Evolutionary conservation across 2,329 filamentous ascomycete species (phyloP).

Genomic region (Pseudogymnoascus sp.): DNA sequence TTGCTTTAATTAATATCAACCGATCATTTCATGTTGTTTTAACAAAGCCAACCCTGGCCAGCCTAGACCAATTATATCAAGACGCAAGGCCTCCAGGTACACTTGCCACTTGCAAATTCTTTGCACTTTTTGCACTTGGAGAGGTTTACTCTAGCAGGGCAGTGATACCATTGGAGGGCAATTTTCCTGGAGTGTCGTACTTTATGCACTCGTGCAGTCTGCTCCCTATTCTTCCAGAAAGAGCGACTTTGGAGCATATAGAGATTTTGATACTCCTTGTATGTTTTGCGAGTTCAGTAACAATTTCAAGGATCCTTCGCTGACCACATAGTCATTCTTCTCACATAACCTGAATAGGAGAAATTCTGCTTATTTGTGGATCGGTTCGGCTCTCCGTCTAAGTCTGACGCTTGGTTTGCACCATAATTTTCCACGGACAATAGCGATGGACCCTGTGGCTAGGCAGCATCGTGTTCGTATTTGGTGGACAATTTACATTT

Average conservation of each 20-base stretch:
- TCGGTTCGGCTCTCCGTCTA: conserved; percentile 38
- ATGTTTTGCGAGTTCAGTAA: conserved; percentile 15
- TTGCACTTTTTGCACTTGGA: conserved; percentile 39
- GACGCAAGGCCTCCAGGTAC: conserved; percentile 30
- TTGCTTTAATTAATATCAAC: conserved; percentile 35
- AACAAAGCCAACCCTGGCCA: conserved; percentile 31
- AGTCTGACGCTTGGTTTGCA: conserved; percentile 37
- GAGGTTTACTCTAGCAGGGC: conserved; percentile 39
- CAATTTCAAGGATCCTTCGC: not conserved
- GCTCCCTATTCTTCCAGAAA: conserved; percentile 34
- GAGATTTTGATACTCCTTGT: conserved; percentile 40
- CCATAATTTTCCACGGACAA: conserved; percentile 32
- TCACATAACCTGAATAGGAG: conserved; percentile 39
- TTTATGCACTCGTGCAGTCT: conserved; percentile 36
- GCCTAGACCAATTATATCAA: conserved; percentile 33
- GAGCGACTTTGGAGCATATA: conserved; percentile 37
- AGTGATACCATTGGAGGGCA: conserved; percentile 22
- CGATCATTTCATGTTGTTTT: conserved; percentile 38
- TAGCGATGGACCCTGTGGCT: conserved; percentile 28
- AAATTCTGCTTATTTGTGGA: conserved; percentile 37
- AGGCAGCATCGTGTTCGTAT: conserved; percentile 36
- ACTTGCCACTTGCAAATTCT: conserved; percentile 35
- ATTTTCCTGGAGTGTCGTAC: conserved; percentile 38
- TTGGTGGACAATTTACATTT: conserved; percentile 39
- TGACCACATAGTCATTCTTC: conserved; percentile 34